Percentiles rank a stretch among this genome's conserved stretches.
Conservation (phyloP, 2,329 filamentous ascomycete genomes). For the Botrytis byssoidea region DNA sequence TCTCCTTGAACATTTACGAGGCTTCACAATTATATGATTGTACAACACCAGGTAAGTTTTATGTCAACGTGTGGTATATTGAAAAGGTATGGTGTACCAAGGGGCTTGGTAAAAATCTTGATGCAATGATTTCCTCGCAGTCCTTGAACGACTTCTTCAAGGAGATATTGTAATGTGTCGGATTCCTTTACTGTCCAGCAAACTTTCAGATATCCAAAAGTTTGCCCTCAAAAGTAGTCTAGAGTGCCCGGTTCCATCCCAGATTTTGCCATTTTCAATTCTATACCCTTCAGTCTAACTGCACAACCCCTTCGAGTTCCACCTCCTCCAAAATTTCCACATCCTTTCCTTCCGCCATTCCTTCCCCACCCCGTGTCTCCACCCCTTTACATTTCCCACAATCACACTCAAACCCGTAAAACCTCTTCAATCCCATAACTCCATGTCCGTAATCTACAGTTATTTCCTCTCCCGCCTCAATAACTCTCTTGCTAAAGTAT, state of each 20-base stretch:
- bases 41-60: background rate
- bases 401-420: constrained; percentile 35
- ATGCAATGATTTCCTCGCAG: background rate
- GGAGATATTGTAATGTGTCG: background rate
- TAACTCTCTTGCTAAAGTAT: constrained; percentile 28
- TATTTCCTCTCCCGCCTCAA: constrained; percentile 34
- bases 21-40: background rate
- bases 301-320: background rate
- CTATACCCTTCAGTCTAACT: background rate
- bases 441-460: constrained; percentile 35
- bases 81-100: background rate
- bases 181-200: background rate
- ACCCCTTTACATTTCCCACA: constrained; percentile 26
- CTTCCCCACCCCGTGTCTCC: background rate
- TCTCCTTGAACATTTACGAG: background rate
- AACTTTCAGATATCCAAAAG: background rate
- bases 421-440: constrained; percentile 25
- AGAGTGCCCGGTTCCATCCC: background rate
- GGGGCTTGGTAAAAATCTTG: too few species aligned
- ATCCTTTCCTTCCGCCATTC: too few species aligned
- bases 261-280: background rate
- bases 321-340: background rate
- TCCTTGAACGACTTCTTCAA: background rate
- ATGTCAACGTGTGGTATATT: background rate
- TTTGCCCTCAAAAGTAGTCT: background rate